phyloP scores from a whole-genome alignment of 2,329 filamentous ascomycete genomes.

The Aspergillus sp. region DNA sequence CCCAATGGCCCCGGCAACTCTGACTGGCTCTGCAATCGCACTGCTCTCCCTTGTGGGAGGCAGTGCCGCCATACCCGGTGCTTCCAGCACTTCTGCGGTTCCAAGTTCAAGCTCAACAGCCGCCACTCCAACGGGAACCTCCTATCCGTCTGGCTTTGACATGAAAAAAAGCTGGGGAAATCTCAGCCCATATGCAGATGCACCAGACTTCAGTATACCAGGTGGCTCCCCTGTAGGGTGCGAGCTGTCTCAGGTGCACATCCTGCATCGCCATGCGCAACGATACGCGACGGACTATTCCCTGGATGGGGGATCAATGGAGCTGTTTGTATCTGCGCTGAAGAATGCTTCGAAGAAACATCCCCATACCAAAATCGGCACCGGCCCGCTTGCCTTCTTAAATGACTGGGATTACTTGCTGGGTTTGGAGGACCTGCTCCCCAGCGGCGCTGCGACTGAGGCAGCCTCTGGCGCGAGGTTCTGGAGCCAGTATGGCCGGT shows the following conservation, averaged over 20 bases:
- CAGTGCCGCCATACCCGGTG: too few relatives aligned
- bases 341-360: slow-evolving; percentile 45
- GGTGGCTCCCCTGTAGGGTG: slow-evolving; percentile 55
- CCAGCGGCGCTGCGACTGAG: slow-evolving; percentile 52
- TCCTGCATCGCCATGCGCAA: slow-evolving; percentile 56
- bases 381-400: slow-evolving; percentile 53
- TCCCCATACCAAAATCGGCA: slow-evolving; percentile 32
- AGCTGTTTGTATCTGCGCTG: slow-evolving; percentile 51
- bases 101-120: too few relatives aligned
- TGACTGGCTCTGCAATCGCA: too few relatives aligned
- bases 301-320: slow-evolving; percentile 53
- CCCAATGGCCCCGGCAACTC: too few relatives aligned
- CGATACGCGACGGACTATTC: slow-evolving; percentile 50
- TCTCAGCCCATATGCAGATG: slow-evolving; percentile 30
- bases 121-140: slow-evolving; percentile 23
- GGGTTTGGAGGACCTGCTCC: slow-evolving; percentile 48
- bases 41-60: too few relatives aligned
- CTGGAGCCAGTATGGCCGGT: slow-evolving; percentile 57
- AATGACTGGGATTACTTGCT: slow-evolving; percentile 54
- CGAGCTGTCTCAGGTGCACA: slow-evolving; percentile 55
- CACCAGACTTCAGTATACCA: slow-evolving; percentile 24
- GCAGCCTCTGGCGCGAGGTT: slow-evolving; percentile 52
- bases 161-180: slow-evolving; percentile 33
- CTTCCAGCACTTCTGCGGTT: too few relatives aligned
- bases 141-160: slow-evolving; percentile 32